Conservation (phyloP, 1,284 basidiomycete genomes). For the Salmacisia buchloeana region DNA sequence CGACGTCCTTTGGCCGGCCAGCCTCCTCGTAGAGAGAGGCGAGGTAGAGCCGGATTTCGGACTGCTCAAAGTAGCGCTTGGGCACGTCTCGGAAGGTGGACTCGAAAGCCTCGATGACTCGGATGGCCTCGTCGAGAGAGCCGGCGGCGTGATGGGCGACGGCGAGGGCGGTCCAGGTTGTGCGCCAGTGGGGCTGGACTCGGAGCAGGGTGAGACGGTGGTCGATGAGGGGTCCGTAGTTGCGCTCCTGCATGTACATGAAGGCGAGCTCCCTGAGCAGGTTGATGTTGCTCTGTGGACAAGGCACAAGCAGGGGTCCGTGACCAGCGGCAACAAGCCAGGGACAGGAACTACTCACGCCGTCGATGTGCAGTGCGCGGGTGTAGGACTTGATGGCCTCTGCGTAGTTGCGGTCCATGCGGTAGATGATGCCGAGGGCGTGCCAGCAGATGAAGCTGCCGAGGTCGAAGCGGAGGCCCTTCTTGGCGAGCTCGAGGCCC, state of each 20-base stretch:
- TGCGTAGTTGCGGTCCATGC: constrained; percentile 76
- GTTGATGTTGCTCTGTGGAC: constrained; percentile 77
- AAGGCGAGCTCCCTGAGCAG: constrained; percentile 85
- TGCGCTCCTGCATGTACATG: constrained; percentile 81
- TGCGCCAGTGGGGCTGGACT: constrained; percentile 73
- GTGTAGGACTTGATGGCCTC: constrained; percentile 78
- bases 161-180: constrained; percentile 85
- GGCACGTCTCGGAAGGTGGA: constrained; percentile 39
- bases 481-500: constrained; percentile 77
- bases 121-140: constrained; percentile 66
- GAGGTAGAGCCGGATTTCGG: constrained; percentile 78
- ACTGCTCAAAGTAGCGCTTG: constrained; percentile 62
- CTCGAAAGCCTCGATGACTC: constrained; percentile 64
- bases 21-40: constrained; percentile 71
- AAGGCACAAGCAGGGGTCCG: constrained; percentile 9
- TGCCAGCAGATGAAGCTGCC: constrained; percentile 98
- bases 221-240: constrained; percentile 73
- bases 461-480: constrained; percentile 74
- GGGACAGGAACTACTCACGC: constrained; percentile 57
- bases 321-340: neutral
- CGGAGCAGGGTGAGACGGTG: constrained; percentile 75
- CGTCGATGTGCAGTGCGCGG: constrained; percentile 76
- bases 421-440: constrained; percentile 66
- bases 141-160: constrained; percentile 82
- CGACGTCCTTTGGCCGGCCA: constrained; percentile 55